Percentiles rank a stretch among this genome's conserved stretches.
Evolutionary conservation across 2,329 filamentous ascomycete species (phyloP).

Genomic region (Colletotrichum sp.): DNA sequence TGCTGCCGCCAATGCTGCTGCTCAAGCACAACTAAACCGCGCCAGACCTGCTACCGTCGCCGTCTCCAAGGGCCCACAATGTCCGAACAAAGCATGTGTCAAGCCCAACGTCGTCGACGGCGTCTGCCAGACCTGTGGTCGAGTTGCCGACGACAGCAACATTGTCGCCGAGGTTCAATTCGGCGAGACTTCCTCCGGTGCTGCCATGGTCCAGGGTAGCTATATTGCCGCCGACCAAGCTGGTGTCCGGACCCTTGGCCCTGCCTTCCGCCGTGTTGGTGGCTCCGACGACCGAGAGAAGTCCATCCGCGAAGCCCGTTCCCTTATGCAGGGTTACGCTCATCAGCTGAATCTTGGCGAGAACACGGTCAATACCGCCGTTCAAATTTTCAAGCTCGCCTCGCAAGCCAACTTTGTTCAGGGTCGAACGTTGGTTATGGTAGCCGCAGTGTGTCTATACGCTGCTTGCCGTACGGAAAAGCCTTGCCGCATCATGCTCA

Average conservation of each 20-base stretch:
- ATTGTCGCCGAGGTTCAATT: constrained; percentile 94
- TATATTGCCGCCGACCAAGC: constrained; percentile 88
- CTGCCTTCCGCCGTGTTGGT: constrained; percentile 65
- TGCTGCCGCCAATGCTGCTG: constrained; percentile 27
- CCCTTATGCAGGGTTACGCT: constrained; percentile 67
- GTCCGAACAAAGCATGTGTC: constrained; percentile 66
- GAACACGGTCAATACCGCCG: constrained; percentile 63
- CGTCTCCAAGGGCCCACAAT: constrained; percentile 45
- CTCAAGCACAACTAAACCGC: constrained; percentile 10
- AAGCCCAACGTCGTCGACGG: constrained; percentile 68
- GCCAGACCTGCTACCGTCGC: constrained; percentile 35
- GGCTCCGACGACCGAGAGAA: constrained; percentile 64
- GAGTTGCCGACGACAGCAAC: constrained; percentile 82
- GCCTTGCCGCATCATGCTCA: constrained; percentile 87
- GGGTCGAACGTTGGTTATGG: constrained; percentile 83
- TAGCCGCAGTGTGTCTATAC: constrained; percentile 91
- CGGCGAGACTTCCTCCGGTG: constrained; percentile 84
- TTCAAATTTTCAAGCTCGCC: constrained; percentile 79
- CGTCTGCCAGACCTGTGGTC: constrained; percentile 84
- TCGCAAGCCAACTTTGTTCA: constrained; percentile 80
- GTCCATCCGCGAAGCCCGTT: constrained; percentile 62
- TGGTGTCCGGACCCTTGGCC: constrained; percentile 71
- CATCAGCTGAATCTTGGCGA: constrained; percentile 65
- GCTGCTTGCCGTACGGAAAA: constrained; percentile 82
- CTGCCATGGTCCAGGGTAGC: constrained; percentile 88